Evolutionary conservation across 768 basidiomycete species (phyloP).

Genomic region (Crepidotus variabilis): DNA sequence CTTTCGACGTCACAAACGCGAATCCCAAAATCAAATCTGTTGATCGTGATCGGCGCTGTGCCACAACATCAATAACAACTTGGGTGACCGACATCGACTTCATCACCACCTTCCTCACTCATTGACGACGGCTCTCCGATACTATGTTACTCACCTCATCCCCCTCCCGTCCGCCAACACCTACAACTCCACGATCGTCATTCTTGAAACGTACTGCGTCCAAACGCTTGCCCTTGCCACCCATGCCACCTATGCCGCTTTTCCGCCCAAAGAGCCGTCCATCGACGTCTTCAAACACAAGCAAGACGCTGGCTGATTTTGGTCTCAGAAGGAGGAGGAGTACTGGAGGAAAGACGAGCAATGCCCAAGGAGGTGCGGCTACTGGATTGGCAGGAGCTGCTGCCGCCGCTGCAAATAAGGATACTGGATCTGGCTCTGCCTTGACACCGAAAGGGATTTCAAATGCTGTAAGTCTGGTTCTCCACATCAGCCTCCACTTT

Average conservation of each 20-base stretch:
- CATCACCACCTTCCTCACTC: background rate
- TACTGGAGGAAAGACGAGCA: conserved; percentile 5
- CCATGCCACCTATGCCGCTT: background rate
- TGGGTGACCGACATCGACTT: background rate
- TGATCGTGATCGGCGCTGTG: background rate
- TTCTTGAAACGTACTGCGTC: background rate
- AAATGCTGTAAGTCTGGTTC: background rate
- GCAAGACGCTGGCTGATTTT: conserved; percentile 21
- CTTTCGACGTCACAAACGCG: background rate
- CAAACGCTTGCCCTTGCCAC: background rate
- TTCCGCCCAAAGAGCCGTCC: conserved; percentile 20
- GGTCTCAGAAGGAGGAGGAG: conserved; percentile 18
- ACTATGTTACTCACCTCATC: background rate
- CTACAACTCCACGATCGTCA: background rate
- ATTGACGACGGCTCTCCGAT: background rate
- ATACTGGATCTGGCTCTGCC: background rate
- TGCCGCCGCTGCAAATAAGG: background rate
- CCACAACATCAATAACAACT: background rate
- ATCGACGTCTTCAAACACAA: conserved; percentile 22
- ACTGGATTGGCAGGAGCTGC: background rate
- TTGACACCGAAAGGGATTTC: background rate
- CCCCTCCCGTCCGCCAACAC: background rate
- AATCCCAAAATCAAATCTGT: background rate
- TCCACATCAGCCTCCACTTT: background rate
- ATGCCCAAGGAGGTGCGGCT: background rate